Conservation (phyloP, 495 filamentous ascomycete genomes). For the Aspergillus nanangensis region DNA sequence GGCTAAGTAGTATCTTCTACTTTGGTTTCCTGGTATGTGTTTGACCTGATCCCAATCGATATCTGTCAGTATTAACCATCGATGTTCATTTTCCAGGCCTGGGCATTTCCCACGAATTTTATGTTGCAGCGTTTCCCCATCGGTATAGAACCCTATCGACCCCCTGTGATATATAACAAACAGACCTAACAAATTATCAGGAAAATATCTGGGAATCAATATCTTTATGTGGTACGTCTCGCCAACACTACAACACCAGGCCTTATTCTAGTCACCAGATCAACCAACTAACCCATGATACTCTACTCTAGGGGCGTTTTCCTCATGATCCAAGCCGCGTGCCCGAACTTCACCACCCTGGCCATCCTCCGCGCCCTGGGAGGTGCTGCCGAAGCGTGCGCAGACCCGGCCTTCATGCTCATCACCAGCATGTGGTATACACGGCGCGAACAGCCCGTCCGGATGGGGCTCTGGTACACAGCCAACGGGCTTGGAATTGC, state of each 20-base stretch:
- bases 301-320: conserved; percentile 41
- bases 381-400: conserved; percentile 54
- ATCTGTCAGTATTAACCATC: no score
- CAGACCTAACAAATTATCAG: conserved; percentile 21
- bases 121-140: conserved; percentile 55
- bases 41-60: no score
- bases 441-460: conserved; percentile 52
- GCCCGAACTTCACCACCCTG: conserved; percentile 49
- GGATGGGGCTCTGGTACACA: conserved; percentile 58
- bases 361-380: conserved; percentile 45
- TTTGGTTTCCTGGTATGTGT: conserved; percentile 37
- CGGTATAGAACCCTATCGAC: no score
- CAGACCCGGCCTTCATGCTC: conserved; percentile 33
- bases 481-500: conserved; percentile 57
- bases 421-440: conserved; percentile 50
- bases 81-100: conserved; percentile 18
- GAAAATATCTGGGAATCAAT: conserved; percentile 54
- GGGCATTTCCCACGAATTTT: conserved; percentile 49
- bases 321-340: conserved; percentile 52
- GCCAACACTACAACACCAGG: no score
- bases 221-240: conserved; percentile 52
- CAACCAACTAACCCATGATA: neutral
- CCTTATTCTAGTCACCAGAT: neutral
- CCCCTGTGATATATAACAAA: no score
- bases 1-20: conserved; percentile 47